phyloP scores from a whole-genome alignment of 495 filamentous ascomycete species.

The Lophium mytilinum region DNA sequence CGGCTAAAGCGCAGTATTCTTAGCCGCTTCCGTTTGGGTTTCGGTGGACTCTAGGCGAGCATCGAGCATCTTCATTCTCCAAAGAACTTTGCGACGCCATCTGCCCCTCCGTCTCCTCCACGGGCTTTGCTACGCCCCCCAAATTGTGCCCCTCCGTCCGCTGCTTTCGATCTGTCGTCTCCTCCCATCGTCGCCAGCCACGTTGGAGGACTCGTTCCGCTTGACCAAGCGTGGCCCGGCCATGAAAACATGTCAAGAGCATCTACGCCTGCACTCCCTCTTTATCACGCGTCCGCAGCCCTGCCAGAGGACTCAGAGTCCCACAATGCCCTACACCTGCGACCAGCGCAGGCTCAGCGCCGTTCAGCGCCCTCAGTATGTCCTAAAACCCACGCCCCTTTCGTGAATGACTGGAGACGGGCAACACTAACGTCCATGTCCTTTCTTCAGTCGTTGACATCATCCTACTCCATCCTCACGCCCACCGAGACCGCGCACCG shows the following conservation, averaged over 20 bases:
- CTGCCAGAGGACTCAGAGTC: conserved; percentile 34
- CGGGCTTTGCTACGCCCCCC: too few relatives aligned
- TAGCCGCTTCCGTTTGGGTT: too few relatives aligned
- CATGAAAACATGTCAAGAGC: conserved; percentile 57
- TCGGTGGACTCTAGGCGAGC: too few relatives aligned
- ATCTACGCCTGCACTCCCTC: conserved; percentile 47
- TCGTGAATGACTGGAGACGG: neutral
- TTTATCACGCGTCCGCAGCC: conserved; percentile 44
- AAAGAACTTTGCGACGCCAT: too few relatives aligned
- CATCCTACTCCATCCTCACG: conserved; percentile 55
- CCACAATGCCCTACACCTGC: conserved; percentile 22
- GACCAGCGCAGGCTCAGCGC: conserved; percentile 6
- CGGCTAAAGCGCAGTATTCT: too few relatives aligned
- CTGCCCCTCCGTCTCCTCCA: too few relatives aligned
- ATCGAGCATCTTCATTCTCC: too few relatives aligned
- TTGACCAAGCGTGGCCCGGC: conserved; percentile 2
- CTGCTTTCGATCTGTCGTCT: too few relatives aligned
- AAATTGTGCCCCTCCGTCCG: too few relatives aligned
- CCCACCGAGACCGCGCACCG: conserved; percentile 69
- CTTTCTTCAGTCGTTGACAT: conserved; percentile 45
- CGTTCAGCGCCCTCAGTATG: conserved; percentile 21
- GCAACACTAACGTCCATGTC: conserved; percentile 1
- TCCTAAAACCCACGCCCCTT: neutral
- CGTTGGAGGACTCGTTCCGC: neutral
- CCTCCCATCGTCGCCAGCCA: neutral